Evolutionary conservation across 306 rosid species (phyloP).

Genomic region (Sechiopsis laciniata): DNA sequence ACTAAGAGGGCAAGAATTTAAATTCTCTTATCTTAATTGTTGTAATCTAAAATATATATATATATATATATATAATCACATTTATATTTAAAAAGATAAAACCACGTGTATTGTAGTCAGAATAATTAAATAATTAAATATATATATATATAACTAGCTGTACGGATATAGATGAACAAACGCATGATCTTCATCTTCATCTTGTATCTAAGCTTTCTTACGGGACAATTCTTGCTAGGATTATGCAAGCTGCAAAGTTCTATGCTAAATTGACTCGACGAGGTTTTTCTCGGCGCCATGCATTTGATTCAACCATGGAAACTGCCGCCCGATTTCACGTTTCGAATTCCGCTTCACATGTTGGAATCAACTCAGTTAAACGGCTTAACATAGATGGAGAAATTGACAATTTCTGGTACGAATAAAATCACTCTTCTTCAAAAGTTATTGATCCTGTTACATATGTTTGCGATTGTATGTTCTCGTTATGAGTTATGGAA

Average conservation of each 20-base stretch:
- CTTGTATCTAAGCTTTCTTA: not conserved
- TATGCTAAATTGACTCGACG: conserved; percentile 11
- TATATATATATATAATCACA: too few species aligned
- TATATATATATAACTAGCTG: too few species aligned
- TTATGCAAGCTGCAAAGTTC: conserved; percentile 10
- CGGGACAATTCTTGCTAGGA: not conserved
- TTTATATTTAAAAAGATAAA: too few species aligned
- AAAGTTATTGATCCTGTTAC: not conserved
- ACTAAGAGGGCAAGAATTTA: too few species aligned
- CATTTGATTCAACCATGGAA: not conserved
- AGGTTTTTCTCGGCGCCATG: not conserved
- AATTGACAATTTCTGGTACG: not conserved
- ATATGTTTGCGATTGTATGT: not conserved
- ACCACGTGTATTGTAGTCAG: too few species aligned
- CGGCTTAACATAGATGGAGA: not conserved
- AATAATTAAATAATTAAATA: too few species aligned
- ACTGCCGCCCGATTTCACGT: not conserved
- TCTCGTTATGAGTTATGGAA: not conserved
- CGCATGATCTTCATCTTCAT: not conserved
- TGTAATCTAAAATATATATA: too few species aligned
- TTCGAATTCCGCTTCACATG: not conserved
- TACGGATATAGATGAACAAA: too few species aligned
- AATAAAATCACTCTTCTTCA: not conserved
- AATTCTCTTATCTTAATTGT: too few species aligned
- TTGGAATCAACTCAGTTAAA: not conserved